Base-by-base conservation (phyloP, 345 rosid genomes). In the Linum usitatissimum region DNA sequence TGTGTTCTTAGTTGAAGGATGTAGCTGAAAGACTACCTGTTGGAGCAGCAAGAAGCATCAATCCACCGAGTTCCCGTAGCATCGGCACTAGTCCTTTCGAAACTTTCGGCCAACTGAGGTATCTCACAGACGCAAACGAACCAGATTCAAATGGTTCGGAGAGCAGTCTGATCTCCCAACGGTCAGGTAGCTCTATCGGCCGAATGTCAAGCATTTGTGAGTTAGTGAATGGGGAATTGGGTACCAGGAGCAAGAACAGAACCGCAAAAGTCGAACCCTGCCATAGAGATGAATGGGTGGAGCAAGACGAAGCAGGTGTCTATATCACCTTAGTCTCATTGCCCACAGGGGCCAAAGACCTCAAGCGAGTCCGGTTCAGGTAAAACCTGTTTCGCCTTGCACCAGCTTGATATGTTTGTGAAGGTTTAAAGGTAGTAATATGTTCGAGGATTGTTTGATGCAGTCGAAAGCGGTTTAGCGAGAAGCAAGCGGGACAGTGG, bases 401-500 rank as follows among this genome's bases (percentile, higher is more conserved):
- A 23, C 28, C 28, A 23, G 28, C 28, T 23, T 23, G 28, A 23
- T 23, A 2, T n/a, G n/a, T n/a, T 23, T 23, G 28, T 23, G 28
- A 23, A 23, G 28, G 2, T 23, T 23, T 23, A 23, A 23, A 34
- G 5, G 8, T 34, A 34, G 8, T 34, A 34, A 34, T 31, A 31
- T 31, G 5, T 5, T 34, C 4, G 38, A 7, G 15, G 18, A 9
- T 23, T 34, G 38, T 34, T 34, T 34, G 8, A 1, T 40, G 55
- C 74, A 76, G 77, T 53, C 64, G 73, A n/a, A 71, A 68, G 38
- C 55, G 60, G 9, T 72, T 63, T 67, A 69, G 62, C 9, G 68
- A 76, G 63, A 57, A 69, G 70, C 71, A 72, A 69, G 74, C 71
- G 40, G 76, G 72, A 56, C 65, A 76, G 42, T 69, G 72, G 67